phyloP scores from a whole-genome alignment of 352 stramenopile genomes.

The Thalassiosira delicatula region DNA sequence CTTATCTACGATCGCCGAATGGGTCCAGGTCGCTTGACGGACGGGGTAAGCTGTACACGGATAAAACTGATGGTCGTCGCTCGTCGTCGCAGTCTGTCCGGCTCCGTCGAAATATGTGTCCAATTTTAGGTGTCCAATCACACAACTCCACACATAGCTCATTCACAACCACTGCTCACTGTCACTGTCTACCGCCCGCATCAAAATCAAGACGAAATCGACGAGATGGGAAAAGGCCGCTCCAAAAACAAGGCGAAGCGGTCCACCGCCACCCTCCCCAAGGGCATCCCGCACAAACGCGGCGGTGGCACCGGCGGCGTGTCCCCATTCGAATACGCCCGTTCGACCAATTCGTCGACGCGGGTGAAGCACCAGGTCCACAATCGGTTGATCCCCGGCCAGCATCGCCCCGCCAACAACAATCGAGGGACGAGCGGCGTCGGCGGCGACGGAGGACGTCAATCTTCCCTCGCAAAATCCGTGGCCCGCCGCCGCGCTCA shows the following conservation, averaged over 20 bases:
- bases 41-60: too few species aligned
- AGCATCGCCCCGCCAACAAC: conserved; percentile 13
- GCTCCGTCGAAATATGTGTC: too few species aligned
- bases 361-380: conserved; percentile 71
- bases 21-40: too few species aligned
- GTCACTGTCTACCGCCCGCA: too few species aligned
- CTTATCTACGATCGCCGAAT: too few species aligned
- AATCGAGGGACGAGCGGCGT: conserved; percentile 11
- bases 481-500: conserved; percentile 55
- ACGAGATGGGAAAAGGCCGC: conserved; percentile 61
- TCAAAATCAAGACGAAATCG: too few species aligned
- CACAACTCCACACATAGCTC: too few species aligned
- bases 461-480: conserved; percentile 51
- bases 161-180: too few species aligned
- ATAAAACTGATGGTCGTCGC: too few species aligned
- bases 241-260: conserved; percentile 70
- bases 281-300: conserved; percentile 59
- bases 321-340: conserved; percentile 72
- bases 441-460: neutral
- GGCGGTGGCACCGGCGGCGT: neutral
- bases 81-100: too few species aligned
- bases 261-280: conserved; percentile 61
- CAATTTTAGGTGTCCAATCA: too few species aligned
- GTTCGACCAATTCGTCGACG: conserved; percentile 49
- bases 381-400: conserved; percentile 56